Evolutionary conservation across 179 eudicot species (phyloP).

Genomic region (Amaranthus tricolor): DNA sequence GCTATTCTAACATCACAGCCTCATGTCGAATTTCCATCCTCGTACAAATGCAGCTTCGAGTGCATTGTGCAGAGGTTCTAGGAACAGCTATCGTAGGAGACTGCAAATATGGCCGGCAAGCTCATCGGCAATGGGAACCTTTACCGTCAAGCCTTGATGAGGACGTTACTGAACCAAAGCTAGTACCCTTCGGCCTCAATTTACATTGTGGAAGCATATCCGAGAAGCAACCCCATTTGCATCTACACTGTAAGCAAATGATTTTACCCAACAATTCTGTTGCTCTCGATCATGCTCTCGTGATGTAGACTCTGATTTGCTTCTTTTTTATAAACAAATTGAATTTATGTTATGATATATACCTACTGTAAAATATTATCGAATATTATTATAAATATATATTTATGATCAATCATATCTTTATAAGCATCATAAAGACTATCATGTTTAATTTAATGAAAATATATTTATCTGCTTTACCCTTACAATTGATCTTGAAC

Average conservation of each 20-base stretch:
- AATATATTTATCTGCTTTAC: too few species aligned
- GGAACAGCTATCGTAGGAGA: constrained; percentile 97
- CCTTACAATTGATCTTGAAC: too few species aligned
- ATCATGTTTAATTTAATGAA: too few species aligned
- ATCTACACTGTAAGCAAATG: constrained; percentile 92
- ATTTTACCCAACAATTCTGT: constrained; percentile 56
- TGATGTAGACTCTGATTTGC: constrained; percentile 35
- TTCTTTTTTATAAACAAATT: too few species aligned
- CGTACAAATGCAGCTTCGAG: constrained; percentile 61
- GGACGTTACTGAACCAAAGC: constrained; percentile 20
- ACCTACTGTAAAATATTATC: too few species aligned
- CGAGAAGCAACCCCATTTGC: constrained; percentile 65
- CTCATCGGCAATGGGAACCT: constrained; percentile 63
- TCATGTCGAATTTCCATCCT: background rate
- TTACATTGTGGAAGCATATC: constrained; percentile 59
- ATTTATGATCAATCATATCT: too few species aligned
- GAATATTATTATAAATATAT: too few species aligned
- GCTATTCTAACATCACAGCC: background rate
- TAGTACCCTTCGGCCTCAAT: constrained; percentile 33
- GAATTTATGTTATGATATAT: too few species aligned
- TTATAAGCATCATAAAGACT: too few species aligned
- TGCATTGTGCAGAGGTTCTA: constrained; percentile 92
- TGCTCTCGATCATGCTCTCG: constrained; percentile 44
- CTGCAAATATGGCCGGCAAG: constrained; percentile 93
- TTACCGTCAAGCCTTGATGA: constrained; percentile 20